Evolutionary conservation across 352 stramenopile genomes (phyloP), one percentile per base, ranked within the genome.

Genomic region (Elongisporangium undulatum): DNA sequence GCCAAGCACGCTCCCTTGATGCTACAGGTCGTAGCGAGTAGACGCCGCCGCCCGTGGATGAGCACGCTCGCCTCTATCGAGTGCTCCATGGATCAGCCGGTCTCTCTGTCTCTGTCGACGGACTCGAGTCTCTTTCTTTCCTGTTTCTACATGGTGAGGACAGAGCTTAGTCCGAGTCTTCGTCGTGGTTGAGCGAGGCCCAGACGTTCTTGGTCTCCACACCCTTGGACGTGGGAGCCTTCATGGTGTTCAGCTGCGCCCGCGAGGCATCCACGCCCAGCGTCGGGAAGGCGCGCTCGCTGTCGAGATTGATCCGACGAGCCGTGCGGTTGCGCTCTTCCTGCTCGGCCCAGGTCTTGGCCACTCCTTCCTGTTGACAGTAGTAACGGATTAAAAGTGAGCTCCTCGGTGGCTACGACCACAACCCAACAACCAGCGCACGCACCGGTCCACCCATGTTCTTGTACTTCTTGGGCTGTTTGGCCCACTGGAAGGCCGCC

Each of bases 391-490:
- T 34, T 52, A 3, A n/a, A n/a, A 45, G 34, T 45, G 34, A 45
- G 34, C 34, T 45, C 34, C 13, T 17, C 34, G 12, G 13, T 45
- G 26, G 5, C 26, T 38, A 38, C 26, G 26, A 45, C 10, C 34
- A 45, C 34, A 45, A 45, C 34, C 34, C 13, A 45, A 45, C 34
- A 12, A 45, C 34, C 23, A 41, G 8, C 21, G 20, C 8, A 65
- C 59, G 49, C 38, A 84, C 72, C 64, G 75, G 70, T 9, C 82
- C 77, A 41, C 66, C 59, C 51, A 61, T 5, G 41, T 86, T 81
- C 64, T 90, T 93, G 74, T 90, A 91, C 69, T 93, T 93, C 59
- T 93, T 93, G 22, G 79, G 83, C 71, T 93, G 81, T 68, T 93
- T 93, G 51, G 83, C 77, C 81, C 83, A 93, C 61, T 90, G 80